Evolutionary conservation across 106 monocot species (phyloP).

Genomic region (Allium sativum): DNA sequence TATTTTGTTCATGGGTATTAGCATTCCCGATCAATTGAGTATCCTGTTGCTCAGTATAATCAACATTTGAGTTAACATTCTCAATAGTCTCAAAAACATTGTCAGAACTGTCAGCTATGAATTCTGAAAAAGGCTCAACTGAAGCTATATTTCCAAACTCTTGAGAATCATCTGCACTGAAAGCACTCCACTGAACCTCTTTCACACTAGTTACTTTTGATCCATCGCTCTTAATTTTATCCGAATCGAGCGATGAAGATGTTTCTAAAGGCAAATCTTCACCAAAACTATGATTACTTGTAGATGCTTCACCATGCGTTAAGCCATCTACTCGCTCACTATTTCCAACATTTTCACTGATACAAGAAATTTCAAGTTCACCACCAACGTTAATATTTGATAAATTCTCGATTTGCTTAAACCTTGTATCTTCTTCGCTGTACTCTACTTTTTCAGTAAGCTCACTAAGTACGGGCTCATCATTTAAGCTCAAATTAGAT

Average conservation of each 20-base stretch:
- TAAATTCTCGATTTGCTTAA: slow-evolving; percentile 9
- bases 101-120: slow-evolving; percentile 20
- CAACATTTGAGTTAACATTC: slow-evolving; percentile 2
- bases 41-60: slow-evolving; percentile 12
- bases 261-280: slow-evolving; percentile 1
- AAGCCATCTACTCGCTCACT: neutral
- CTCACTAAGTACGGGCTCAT: slow-evolving; percentile 9
- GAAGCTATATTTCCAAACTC: slow-evolving; percentile 17
- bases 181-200: slow-evolving; percentile 79
- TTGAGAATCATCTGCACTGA: slow-evolving; percentile 21
- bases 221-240: slow-evolving; percentile 15
- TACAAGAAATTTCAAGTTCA: slow-evolving; percentile 6
- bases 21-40: slow-evolving; percentile 2
- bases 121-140: slow-evolving; percentile 42
- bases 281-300: neutral
- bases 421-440: neutral
- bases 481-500: slow-evolving; percentile 35
- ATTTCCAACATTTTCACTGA: slow-evolving; percentile 4
- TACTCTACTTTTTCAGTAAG: slow-evolving; percentile 5
- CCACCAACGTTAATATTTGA: slow-evolving; percentile 38
- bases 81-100: slow-evolving; percentile 19
- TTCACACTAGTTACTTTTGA: slow-evolving; percentile 50
- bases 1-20: slow-evolving; percentile 2
- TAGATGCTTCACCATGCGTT: slow-evolving; percentile 1
- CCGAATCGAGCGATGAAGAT: neutral